These are phyloP conservation scores for Zasmidium citrigriseum DNA, from an alignment of 2,329 filamentous ascomycete genomes.

Conservation along the genomic window DNA sequence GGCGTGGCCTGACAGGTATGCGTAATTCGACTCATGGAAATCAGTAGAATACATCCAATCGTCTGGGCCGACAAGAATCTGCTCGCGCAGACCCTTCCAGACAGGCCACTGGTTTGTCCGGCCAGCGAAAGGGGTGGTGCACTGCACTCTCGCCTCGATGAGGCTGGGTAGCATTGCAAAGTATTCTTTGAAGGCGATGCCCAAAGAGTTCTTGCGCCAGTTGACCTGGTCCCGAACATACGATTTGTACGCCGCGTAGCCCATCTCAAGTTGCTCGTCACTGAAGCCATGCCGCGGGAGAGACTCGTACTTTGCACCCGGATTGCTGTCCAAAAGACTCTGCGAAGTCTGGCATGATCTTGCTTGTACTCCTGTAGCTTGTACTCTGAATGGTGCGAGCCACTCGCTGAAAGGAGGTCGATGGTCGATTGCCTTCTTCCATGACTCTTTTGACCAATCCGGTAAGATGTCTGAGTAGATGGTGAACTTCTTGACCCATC, in stretches of 20 bases:
- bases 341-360: background rate
- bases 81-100: conserved; percentile 17
- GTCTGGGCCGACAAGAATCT: conserved; percentile 20
- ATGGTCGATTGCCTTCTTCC: conserved; percentile 10
- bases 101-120: conserved; percentile 18
- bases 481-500: conserved; percentile 29
- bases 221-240: conserved; percentile 6
- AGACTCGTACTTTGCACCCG: conserved; percentile 13
- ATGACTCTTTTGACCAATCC: conserved; percentile 12
- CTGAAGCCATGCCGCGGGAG: conserved; percentile 20
- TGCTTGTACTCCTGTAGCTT: background rate
- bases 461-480: conserved; percentile 31
- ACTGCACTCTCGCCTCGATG: conserved; percentile 14
- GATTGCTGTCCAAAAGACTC: conserved; percentile 1
- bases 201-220: conserved; percentile 19
- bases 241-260: conserved; percentile 10
- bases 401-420: conserved; percentile 12
- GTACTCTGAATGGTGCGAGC: background rate
- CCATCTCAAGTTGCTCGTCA: conserved; percentile 15
- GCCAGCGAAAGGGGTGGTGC: conserved; percentile 14
- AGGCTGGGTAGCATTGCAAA: conserved; percentile 25
- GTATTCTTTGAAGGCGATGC: conserved; percentile 19
- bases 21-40: conserved; percentile 5
- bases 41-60: conserved; percentile 23
- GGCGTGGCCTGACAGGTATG: conserved; percentile 16